Evolutionary conservation across 2,329 filamentous ascomycete genomes (phyloP).

Genomic region (Cordyceps javanica): DNA sequence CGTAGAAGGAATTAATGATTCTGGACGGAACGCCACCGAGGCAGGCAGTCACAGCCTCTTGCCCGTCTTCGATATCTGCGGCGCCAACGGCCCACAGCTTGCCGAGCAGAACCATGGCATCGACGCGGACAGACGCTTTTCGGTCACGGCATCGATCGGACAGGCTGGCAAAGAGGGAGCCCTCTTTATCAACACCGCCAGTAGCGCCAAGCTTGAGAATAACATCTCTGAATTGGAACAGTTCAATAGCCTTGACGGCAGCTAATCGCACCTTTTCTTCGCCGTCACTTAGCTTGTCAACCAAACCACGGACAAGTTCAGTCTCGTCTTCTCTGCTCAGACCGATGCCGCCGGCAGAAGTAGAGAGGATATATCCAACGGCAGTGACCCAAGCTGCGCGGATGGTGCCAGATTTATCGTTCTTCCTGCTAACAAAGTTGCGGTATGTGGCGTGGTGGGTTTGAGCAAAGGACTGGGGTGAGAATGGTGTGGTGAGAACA

Average conservation of each 20-base stretch:
- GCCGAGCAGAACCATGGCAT: constrained; percentile 78
- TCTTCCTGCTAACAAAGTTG: constrained; percentile 75
- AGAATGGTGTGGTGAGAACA: constrained; percentile 74
- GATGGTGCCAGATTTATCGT: constrained; percentile 79
- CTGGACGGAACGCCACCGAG: constrained; percentile 76
- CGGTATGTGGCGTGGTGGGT: constrained; percentile 74
- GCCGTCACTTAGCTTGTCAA: constrained; percentile 75
- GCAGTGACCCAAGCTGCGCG: constrained; percentile 81
- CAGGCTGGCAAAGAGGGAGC: constrained; percentile 73
- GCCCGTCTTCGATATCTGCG: constrained; percentile 77
- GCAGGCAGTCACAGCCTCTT: constrained; percentile 68
- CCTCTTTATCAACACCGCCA: constrained; percentile 68
- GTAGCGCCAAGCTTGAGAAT: constrained; percentile 72
- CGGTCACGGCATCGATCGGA: constrained; percentile 86
- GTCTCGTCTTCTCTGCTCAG: constrained; percentile 77
- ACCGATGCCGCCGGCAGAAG: constrained; percentile 83
- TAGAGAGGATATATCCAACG: constrained; percentile 80
- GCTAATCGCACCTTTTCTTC: constrained; percentile 89
- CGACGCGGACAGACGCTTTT: constrained; percentile 71
- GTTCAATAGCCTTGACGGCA: constrained; percentile 77
- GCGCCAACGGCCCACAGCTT: constrained; percentile 92
- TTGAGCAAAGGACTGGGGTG: constrained; percentile 83
- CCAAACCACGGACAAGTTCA: constrained; percentile 64
- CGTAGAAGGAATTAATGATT: constrained; percentile 83
- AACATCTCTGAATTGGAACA: constrained; percentile 74